These are phyloP conservation scores for Schoenoplectus tabernaemontani DNA, from an alignment of 202 grass and related monocot species.

Conservation along the genomic window DNA sequence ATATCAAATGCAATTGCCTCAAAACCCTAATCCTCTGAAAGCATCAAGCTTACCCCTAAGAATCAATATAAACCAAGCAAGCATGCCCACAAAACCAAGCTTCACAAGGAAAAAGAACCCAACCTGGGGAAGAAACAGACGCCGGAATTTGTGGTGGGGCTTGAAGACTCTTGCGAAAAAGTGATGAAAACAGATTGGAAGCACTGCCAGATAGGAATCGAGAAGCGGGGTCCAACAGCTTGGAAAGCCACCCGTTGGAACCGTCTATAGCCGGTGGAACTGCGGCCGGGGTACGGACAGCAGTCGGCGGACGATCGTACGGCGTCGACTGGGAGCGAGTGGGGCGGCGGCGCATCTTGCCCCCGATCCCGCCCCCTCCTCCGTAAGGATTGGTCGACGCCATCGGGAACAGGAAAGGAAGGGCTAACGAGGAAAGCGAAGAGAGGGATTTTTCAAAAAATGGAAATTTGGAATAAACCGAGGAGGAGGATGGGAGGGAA, in stretches of 20 bases:
- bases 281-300: constrained; percentile 11
- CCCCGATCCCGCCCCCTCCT: constrained; percentile 35
- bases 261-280: background rate
- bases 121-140: background rate
- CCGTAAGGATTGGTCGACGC: constrained; percentile 27
- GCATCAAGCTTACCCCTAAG: background rate
- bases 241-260: constrained; percentile 48
- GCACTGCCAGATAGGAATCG: constrained; percentile 63
- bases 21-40: constrained; percentile 21
- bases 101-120: constrained; percentile 19
- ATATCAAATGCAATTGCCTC: background rate
- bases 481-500: background rate
- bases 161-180: constrained; percentile 53
- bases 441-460: background rate
- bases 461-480: background rate
- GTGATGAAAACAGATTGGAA: constrained; percentile 61
- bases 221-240: constrained; percentile 71
- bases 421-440: background rate
- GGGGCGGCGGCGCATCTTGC: constrained; percentile 43
- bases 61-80: background rate
- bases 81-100: background rate
- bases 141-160: background rate
- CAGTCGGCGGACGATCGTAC: constrained; percentile 39
- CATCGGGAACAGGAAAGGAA: constrained; percentile 28
- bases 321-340: constrained; percentile 38